Conservation (phyloP, 2,329 filamentous ascomycete species). For the Penicillium concentricum region DNA sequence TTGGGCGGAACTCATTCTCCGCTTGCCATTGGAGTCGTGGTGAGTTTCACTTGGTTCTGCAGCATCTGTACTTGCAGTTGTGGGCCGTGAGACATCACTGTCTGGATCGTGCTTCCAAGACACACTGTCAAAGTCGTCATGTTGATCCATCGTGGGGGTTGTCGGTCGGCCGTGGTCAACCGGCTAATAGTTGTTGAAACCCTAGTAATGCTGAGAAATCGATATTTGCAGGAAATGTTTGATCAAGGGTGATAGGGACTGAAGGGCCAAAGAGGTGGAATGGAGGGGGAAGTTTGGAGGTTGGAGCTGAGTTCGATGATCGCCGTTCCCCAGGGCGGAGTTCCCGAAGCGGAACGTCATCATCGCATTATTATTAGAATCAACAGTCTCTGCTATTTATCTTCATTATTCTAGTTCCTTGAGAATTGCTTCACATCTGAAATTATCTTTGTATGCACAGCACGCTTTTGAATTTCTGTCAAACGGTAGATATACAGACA, state of each 20-base stretch:
- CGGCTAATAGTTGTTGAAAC: conserved; percentile 14
- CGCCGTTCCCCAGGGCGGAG: conserved; percentile 26
- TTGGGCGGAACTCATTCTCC: conserved; percentile 46
- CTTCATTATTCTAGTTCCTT: neutral
- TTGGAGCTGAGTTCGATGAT: conserved; percentile 24
- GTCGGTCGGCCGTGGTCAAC: conserved; percentile 17
- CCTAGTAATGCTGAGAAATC: neutral
- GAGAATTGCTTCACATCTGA: neutral
- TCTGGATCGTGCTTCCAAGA: conserved; percentile 69
- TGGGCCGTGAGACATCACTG: conserved; percentile 45
- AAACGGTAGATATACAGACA: conserved; percentile 12
- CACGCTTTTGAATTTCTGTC: conserved; percentile 4
- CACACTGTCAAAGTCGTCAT: conserved; percentile 77
- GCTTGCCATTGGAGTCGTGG: conserved; percentile 50
- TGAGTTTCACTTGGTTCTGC: conserved; percentile 35
- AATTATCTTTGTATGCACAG: conserved; percentile 5
- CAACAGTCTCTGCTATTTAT: neutral
- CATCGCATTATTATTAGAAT: conserved; percentile 14
- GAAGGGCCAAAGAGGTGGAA: conserved; percentile 5
- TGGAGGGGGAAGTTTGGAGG: conserved; percentile 16
- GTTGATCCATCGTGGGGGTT: conserved; percentile 43
- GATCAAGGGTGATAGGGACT: neutral
- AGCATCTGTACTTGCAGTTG: conserved; percentile 43
- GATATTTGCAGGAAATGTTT: neutral
- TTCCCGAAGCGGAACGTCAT: conserved; percentile 23